These are phyloP conservation scores for Leccinum griseonigrum DNA, from an alignment of 1,284 basidiomycete genomes.

Conservation along the genomic window DNA sequence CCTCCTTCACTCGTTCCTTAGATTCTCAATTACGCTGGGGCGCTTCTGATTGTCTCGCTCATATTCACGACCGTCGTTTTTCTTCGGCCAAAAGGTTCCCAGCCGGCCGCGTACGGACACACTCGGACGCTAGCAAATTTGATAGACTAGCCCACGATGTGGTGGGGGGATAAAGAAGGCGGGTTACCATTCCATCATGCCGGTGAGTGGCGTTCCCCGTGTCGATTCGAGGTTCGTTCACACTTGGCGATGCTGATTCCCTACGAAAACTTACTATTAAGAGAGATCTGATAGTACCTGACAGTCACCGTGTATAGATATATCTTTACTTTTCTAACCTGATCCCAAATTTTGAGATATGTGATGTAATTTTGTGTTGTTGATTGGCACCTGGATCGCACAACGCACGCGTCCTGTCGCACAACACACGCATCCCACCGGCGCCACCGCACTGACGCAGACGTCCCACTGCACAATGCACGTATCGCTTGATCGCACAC, in stretches of 20 bases:
- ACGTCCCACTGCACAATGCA: too few relatives aligned
- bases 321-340: too few relatives aligned
- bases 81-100: slow-evolving; percentile 26
- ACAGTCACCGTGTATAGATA: too few relatives aligned
- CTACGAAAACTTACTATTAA: too few relatives aligned
- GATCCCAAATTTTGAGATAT: too few relatives aligned
- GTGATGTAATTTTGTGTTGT: too few relatives aligned
- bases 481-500: too few relatives aligned
- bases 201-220: slow-evolving; percentile 14
- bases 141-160: slow-evolving; percentile 27
- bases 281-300: too few relatives aligned
- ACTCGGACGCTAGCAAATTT: slow-evolving; percentile 32
- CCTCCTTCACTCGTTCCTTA: slow-evolving; percentile 2
- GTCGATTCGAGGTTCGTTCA: background rate
- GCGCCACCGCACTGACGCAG: too few relatives aligned
- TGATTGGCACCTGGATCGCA: too few relatives aligned
- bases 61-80: slow-evolving; percentile 15
- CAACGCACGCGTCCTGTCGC: too few relatives aligned
- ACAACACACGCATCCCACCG: too few relatives aligned
- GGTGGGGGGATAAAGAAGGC: slow-evolving; percentile 31
- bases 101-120: slow-evolving; percentile 33
- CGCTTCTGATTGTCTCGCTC: slow-evolving; percentile 21
- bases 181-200: slow-evolving; percentile 13
- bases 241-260: background rate
- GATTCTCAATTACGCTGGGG: slow-evolving; percentile 29